Evolutionary conservation across 768 basidiomycete species (phyloP).

Genomic region (Mycena capillaripes): DNA sequence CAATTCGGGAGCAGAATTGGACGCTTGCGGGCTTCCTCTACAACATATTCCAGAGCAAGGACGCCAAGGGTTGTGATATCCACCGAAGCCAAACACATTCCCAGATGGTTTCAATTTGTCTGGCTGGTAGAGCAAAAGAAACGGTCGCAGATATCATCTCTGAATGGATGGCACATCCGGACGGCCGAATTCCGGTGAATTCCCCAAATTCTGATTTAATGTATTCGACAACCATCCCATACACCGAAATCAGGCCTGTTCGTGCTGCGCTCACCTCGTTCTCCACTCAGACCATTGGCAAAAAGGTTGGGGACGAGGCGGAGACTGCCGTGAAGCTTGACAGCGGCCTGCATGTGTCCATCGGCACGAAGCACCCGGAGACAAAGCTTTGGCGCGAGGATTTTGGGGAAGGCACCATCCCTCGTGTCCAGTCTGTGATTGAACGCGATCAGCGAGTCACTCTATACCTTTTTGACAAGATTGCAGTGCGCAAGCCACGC

Average conservation of each 20-base stretch:
- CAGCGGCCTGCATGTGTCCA: no score
- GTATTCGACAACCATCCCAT: not conserved
- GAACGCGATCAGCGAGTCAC: not conserved
- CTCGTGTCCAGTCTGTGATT: not conserved
- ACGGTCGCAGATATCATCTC: not conserved
- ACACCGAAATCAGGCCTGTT: not conserved
- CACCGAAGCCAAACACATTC: no score
- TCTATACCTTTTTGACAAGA: not conserved
- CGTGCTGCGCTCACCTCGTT: not conserved
- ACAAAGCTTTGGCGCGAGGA: no score
- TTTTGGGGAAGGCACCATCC: not conserved
- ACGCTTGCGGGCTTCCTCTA: no score
- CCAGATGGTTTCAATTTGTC: no score
- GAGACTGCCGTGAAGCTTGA: no score
- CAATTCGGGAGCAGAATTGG: not conserved
- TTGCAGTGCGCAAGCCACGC: slow-evolving; percentile 12
- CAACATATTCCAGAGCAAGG: no score
- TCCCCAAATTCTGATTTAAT: not conserved
- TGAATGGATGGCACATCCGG: not conserved
- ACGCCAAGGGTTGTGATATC: no score
- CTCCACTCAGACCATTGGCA: not conserved
- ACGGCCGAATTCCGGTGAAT: not conserved
- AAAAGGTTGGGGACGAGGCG: no score
- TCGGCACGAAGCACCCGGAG: no score
- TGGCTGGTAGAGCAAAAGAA: not conserved